These are phyloP conservation scores for Baeospora myosura DNA, from an alignment of 1,284 basidiomycete species.

Conservation along the genomic window DNA sequence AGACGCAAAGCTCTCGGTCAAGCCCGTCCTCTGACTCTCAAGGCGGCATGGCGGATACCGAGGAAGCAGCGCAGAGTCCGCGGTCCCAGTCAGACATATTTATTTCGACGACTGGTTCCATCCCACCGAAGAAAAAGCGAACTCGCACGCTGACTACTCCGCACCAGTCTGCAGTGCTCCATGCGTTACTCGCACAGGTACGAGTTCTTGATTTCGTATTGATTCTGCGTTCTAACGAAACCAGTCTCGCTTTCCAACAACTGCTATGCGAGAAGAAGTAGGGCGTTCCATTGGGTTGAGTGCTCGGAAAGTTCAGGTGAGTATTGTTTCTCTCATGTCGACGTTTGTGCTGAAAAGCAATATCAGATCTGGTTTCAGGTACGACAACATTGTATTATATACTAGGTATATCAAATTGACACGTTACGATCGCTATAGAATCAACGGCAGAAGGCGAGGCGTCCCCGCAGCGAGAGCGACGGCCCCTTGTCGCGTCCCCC, in stretches of 20 bases:
- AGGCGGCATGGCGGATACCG: conserved; percentile 46
- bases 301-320: conserved; percentile 79
- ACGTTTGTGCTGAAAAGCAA: conserved; percentile 21
- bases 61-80: conserved; percentile 33
- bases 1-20: conserved; percentile 22
- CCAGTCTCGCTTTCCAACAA: conserved; percentile 80
- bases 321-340: conserved; percentile 22
- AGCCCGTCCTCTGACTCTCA: conserved; percentile 48
- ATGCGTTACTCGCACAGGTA: conserved; percentile 75
- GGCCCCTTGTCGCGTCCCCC: conserved; percentile 43
- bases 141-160: conserved; percentile 78
- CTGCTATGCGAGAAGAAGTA: conserved; percentile 77
- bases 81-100: too few relatives aligned
- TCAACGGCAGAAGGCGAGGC: conserved; percentile 73
- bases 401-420: conserved; percentile 1
- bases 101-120: conserved; percentile 21
- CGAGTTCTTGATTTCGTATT: conserved; percentile 11
- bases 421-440: conserved; percentile 39
- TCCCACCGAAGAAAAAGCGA: conserved; percentile 63
- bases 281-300: conserved; percentile 76
- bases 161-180: conserved; percentile 74
- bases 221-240: conserved; percentile 9
- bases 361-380: conserved; percentile 81
- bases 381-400: conserved; percentile 19
- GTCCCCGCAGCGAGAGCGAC: conserved; percentile 47